phyloP scores from a whole-genome alignment of 306 rosid species.

The Vicia faba region DNA sequence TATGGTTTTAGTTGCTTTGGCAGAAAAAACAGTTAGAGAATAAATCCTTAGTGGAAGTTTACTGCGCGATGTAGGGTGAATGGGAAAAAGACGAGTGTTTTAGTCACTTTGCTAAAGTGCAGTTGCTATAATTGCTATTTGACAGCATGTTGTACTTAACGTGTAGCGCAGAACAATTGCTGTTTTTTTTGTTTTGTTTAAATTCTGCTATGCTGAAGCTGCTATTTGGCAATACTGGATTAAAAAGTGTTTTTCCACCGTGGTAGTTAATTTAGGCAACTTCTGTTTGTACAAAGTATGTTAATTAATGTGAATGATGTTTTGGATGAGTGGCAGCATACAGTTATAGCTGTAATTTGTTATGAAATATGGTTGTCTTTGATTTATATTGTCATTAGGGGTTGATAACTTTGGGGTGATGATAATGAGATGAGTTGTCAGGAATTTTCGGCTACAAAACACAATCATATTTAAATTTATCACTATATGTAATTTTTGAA shows the following conservation, averaged over 20 bases:
- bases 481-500: not conserved
- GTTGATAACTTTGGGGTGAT: not conserved
- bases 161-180: not conserved
- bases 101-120: not conserved
- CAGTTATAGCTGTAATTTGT: constrained; percentile 6
- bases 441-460: constrained; percentile 11
- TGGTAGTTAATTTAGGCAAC: not conserved
- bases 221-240: not conserved
- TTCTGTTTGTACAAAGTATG: not conserved
- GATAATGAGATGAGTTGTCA: not conserved
- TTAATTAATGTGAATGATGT: constrained; percentile 17
- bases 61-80: not conserved
- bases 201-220: not conserved
- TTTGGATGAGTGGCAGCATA: constrained; percentile 7
- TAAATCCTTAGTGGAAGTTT: no score
- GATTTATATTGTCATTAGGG: constrained; percentile 4
- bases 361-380: not conserved
- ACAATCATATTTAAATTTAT: not conserved
- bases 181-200: not conserved
- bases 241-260: not conserved
- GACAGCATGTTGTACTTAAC: not conserved
- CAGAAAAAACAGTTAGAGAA: no score
- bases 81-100: not conserved
- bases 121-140: not conserved
- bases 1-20: not conserved